Percentiles rank a stretch among this genome's conserved stretches.
phyloP scores from a whole-genome alignment of 73 alveolate genomes.

The Tetrahymena malaccensis region DNA sequence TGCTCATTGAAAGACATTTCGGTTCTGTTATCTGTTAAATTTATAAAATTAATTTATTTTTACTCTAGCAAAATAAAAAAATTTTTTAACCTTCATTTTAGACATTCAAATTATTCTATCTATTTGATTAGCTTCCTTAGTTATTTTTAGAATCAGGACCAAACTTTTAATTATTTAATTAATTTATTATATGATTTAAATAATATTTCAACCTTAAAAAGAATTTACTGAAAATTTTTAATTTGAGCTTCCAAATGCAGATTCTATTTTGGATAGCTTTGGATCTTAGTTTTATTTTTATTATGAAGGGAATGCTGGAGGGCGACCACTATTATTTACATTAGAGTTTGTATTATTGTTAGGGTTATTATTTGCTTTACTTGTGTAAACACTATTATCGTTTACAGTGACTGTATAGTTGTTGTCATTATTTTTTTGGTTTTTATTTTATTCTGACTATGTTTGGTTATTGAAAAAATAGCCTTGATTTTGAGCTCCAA shows the following conservation, averaged over 20 bases:
- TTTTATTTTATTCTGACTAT: not conserved
- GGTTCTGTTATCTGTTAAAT: not conserved
- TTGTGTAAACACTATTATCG: too few species aligned
- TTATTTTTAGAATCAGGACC: not conserved
- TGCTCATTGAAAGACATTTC: not conserved
- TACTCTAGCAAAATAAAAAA: not conserved
- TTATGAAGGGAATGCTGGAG: not conserved
- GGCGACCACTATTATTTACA: not conserved
- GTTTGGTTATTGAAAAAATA: not conserved
- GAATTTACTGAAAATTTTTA: not conserved
- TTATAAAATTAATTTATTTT: not conserved
- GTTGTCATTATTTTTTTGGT: not conserved
- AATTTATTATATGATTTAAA: too few species aligned
- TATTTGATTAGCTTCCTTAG: not conserved
- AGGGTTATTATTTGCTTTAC: too few species aligned
- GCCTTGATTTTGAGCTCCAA: not conserved
- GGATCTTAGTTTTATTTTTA: not conserved
- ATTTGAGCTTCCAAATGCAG: not conserved
- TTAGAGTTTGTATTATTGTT: not conserved
- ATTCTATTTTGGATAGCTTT: not conserved
- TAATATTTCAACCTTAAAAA: not conserved
- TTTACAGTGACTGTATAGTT: not conserved
- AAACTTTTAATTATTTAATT: not conserved
- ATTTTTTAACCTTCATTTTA: not conserved
- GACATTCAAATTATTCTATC: not conserved